Evolutionary conservation across 1,284 basidiomycete species (phyloP).

Genomic region (Apiotrichum laibachii): DNA sequence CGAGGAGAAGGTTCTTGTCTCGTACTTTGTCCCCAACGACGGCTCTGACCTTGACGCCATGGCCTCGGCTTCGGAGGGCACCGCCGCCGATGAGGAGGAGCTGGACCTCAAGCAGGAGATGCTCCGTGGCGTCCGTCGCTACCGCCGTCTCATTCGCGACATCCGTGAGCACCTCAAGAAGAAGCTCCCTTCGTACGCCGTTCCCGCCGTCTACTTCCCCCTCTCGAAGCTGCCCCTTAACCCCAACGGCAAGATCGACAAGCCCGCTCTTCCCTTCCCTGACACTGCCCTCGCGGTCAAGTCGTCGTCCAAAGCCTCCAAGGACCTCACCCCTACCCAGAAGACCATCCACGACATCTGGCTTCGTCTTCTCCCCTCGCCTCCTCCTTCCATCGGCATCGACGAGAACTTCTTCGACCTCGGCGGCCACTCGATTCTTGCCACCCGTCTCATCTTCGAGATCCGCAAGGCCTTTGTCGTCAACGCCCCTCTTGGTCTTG

Average conservation of each 20-base stretch:
- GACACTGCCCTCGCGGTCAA: conserved; percentile 78
- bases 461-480: conserved; percentile 90
- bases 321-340: conserved; percentile 66
- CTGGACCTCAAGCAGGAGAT: conserved; percentile 56
- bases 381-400: conserved; percentile 72
- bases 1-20: conserved; percentile 98
- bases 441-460: conserved; percentile 94
- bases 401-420: conserved; percentile 99
- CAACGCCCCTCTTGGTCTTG: conserved; percentile 84
- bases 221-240: conserved; percentile 94
- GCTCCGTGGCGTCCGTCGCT: conserved; percentile 71
- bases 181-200: conserved; percentile 90
- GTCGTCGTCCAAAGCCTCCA: conserved; percentile 35
- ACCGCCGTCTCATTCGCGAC: conserved; percentile 85
- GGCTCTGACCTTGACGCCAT: conserved; percentile 66
- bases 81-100: conserved; percentile 59
- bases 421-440: conserved; percentile 97
- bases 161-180: conserved; percentile 95
- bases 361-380: conserved; percentile 75
- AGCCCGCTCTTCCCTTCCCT: conserved; percentile 96
- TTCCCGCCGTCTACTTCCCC: conserved; percentile 93
- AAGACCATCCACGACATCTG: conserved; percentile 78
- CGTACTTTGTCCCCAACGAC: conserved; percentile 93
- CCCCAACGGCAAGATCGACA: conserved; percentile 99
- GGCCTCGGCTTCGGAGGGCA: conserved; percentile 64